These are phyloP conservation scores for Neophaeococcomyces mojaviensis DNA, from an alignment of 2,329 filamentous ascomycete species.

Conservation along the genomic window DNA sequence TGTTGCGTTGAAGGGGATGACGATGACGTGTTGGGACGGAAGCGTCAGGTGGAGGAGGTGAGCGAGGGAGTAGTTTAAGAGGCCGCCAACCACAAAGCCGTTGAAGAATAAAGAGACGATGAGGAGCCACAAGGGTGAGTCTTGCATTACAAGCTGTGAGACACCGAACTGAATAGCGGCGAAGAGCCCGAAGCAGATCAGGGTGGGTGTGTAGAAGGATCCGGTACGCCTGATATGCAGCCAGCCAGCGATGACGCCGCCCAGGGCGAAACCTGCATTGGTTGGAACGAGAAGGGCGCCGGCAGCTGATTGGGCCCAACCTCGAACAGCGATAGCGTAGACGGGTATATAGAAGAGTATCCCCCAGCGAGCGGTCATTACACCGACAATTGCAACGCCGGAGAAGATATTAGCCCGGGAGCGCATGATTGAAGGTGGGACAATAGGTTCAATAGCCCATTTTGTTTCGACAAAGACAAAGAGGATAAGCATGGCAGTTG, in stretches of 20 bases:
- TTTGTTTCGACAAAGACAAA: constrained; percentile 58
- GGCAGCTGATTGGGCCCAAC: constrained; percentile 60
- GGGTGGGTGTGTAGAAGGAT: constrained; percentile 61
- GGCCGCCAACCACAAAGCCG: constrained; percentile 64
- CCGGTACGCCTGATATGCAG: constrained; percentile 67
- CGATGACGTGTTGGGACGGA: constrained; percentile 62
- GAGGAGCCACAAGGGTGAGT: constrained; percentile 46
- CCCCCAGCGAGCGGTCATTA: constrained; percentile 75
- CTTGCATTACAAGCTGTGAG: constrained; percentile 47
- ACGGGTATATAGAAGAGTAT: constrained; percentile 75
- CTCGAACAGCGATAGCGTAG: constrained; percentile 68
- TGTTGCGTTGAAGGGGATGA: constrained; percentile 67
- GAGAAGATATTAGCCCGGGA: constrained; percentile 65
- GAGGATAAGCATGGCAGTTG: constrained; percentile 48
- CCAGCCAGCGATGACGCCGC: constrained; percentile 65
- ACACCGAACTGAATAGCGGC: constrained; percentile 51
- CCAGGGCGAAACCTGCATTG: constrained; percentile 68
- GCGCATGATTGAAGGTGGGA: constrained; percentile 62
- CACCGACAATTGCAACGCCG: constrained; percentile 64
- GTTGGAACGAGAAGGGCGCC: constrained; percentile 74
- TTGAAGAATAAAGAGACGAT: constrained; percentile 52
- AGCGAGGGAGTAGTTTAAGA: constrained; percentile 72
- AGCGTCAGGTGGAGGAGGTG: constrained; percentile 68
- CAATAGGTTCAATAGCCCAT: constrained; percentile 61
- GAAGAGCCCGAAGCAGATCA: constrained; percentile 58